Evolutionary conservation across 106 monocot genomes (phyloP).

Genomic region (Acorus gramineus): DNA sequence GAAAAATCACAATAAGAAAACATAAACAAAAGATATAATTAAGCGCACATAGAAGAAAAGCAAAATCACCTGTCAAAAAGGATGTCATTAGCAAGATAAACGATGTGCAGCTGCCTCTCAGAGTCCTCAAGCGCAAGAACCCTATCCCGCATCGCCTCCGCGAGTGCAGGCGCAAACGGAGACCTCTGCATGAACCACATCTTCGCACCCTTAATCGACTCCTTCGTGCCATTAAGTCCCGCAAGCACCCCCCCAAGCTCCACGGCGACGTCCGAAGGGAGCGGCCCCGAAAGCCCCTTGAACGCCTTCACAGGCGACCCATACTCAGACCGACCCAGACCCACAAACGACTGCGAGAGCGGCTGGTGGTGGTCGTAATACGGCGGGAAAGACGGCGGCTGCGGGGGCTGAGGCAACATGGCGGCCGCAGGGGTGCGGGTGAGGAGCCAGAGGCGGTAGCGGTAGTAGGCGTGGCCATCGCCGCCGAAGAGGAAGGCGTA

Average conservation of each 20-base stretch:
- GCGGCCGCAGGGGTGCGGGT: constrained; percentile 30
- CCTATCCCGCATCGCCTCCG: constrained; percentile 79
- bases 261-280: constrained; percentile 79
- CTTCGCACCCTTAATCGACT: constrained; percentile 96
- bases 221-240: constrained; percentile 75
- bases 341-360: constrained; percentile 34
- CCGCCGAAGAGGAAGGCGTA: constrained; percentile 91
- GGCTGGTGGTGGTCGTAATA: constrained; percentile 58
- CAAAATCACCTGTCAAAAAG: constrained; percentile 79
- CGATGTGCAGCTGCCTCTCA: constrained; percentile 84
- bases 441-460: constrained; percentile 61
- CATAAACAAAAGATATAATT: not conserved
- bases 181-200: constrained; percentile 94
- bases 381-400: constrained; percentile 42
- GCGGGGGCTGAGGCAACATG: constrained; percentile 29
- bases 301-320: constrained; percentile 38
- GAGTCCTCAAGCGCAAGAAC: constrained; percentile 74
- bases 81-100: constrained; percentile 91
- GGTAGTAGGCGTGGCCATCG: constrained; percentile 80
- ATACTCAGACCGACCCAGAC: constrained; percentile 39
- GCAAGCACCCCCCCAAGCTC: constrained; percentile 64
- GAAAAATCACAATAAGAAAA: not conserved
- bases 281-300: constrained; percentile 66
- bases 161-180: constrained; percentile 85
- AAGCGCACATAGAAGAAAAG: not conserved